Evolutionary conservation across 768 basidiomycete genomes (phyloP), one percentile per base, ranked within the genome.

Genomic region (Boletus pseudopeckii): DNA sequence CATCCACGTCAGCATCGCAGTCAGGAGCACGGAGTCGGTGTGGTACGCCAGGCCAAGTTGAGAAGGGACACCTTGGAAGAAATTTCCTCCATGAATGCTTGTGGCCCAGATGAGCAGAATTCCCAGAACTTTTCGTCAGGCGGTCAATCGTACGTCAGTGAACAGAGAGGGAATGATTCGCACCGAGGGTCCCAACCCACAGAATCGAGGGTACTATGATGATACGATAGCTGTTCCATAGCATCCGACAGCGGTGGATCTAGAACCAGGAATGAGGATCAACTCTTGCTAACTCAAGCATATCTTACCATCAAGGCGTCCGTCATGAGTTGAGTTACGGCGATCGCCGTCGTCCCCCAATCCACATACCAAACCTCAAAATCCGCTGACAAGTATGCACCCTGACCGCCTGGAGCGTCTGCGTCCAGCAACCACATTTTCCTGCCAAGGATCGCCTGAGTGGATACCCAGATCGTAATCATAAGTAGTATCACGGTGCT

Each of bases 401-500:
- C 17, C 7, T 3, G 17, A 17, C 17, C 8, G 5, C 7, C 15
- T 15, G 34, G 34, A 15, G 6, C 7, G 6, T 5, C 17, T 4
- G 3, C 36, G 36, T 17, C 15, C 17, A 36, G 17, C 36, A 36
- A 36, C 17, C 36, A 36, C 36, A 36, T 36, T 8, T 36, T 8
- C 17, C 17, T 17, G 15, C 36, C 14, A n/a, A 37, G 7, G 37
- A n/a, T n/a, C 20, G 57, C 58, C 39, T 65, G 65, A 2, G 63
- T 63, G 24, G 61, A 60, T 34, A 71, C 55, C 50, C 64, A 72
- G 13, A 72, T 49, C 5, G 74, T 72, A 60, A 65, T 65, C 34
- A 74, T 53, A 17, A 68, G 9, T 5, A 74, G 41, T 56, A 72
- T 57, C 30, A 54, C 52, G 8, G 24, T 68, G 49, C 66, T 69